Evolutionary conservation across 2,329 filamentous ascomycete species (phyloP), one percentile per base, ranked within the genome.

Genomic region (Amphichorda felina): DNA sequence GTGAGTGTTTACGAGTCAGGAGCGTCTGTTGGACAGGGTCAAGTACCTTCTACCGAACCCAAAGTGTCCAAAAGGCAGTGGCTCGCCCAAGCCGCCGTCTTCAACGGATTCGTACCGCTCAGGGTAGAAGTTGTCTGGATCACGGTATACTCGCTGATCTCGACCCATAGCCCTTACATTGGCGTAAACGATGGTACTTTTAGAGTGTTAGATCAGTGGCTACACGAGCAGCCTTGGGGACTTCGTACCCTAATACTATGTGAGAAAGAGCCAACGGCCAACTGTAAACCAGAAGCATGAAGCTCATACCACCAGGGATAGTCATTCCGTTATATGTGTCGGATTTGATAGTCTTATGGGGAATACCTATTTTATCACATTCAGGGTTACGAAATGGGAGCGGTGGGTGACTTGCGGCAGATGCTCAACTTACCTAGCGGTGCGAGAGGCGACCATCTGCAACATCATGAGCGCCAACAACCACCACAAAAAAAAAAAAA

Each of bases 281-380:
- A n/a, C n/a, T n/a, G n/a, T n/a, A n/a, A n/a, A n/a, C n/a, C n/a
- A 29, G 27, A 7, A 29, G 13, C 27, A 29, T 6, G 6, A 29
- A 6, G 27, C n/a, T 5, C 15, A n/a, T 29, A 29, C 31, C 73
- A n/a, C 64, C 66, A 8, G 70, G 71, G 34, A 78, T 74, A 39
- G 64, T 62, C 50, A 71, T 68, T 24, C 64, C 71, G 15, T 68
- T 56, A 45, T 76, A 78, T 9, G 64, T 55, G 37, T 78, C 73
- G 33, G 77, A 72, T 32, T 65, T 50, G 2, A 67, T 56, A 11
- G 68, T 60, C 30, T 55, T 61, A 47, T 78, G 73, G 2, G 73
- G 72, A 25, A 77, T 65, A 3, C 34, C 34, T 5, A 24, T 21
- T 10, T n/a, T n/a, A n/a, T n/a, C n/a, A n/a, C n/a, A n/a, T n/a